Percentiles rank a stretch among this genome's conserved stretches.
These are phyloP conservation scores for Hysterium pulicare DNA, from an alignment of 2,329 filamentous ascomycete genomes.

Conservation along the genomic window DNA sequence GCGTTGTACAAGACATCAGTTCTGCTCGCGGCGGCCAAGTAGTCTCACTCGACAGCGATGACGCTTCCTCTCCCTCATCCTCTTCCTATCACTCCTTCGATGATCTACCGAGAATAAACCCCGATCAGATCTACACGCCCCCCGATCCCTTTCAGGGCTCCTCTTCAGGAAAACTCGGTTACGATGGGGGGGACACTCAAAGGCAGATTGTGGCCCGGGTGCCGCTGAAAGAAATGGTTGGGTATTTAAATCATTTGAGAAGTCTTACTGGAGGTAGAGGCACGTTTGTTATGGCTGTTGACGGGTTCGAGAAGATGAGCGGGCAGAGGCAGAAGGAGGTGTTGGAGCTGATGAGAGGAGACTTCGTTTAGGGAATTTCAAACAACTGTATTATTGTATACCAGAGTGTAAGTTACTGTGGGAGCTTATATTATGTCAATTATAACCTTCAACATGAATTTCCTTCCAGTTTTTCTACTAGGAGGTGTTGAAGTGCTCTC, in stretches of 20 bases:
- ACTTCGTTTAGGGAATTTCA: neutral
- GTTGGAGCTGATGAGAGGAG: slow-evolving; percentile 28
- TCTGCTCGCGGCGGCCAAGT: slow-evolving; percentile 71
- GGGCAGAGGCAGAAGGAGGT: slow-evolving; percentile 58
- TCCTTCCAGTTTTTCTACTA: too few relatives aligned
- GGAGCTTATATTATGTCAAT: too few relatives aligned
- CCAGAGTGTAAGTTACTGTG: too few relatives aligned
- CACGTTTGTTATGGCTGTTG: slow-evolving; percentile 71
- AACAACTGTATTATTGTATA: too few relatives aligned
- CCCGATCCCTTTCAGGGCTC: slow-evolving; percentile 70
- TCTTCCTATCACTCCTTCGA: slow-evolving; percentile 15
- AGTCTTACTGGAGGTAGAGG: slow-evolving; percentile 84
- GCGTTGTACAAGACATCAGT: slow-evolving; percentile 77
- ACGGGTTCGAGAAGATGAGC: slow-evolving; percentile 67
- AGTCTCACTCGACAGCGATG: slow-evolving; percentile 58
- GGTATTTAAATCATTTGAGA: slow-evolving; percentile 84
- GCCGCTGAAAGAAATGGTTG: slow-evolving; percentile 93
- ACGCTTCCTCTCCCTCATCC: slow-evolving; percentile 8
- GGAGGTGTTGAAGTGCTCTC: too few relatives aligned
- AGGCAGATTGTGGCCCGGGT: slow-evolving; percentile 77
- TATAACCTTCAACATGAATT: too few relatives aligned
- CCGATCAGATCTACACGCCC: slow-evolving; percentile 76
- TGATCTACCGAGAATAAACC: slow-evolving; percentile 56
- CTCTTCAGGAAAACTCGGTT: slow-evolving; percentile 16
- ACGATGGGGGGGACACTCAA: slow-evolving; percentile 22